These are phyloP conservation scores for Mucor indicus DNA, from an alignment of 371 early-diverging fungal species.

Conservation along the genomic window DNA sequence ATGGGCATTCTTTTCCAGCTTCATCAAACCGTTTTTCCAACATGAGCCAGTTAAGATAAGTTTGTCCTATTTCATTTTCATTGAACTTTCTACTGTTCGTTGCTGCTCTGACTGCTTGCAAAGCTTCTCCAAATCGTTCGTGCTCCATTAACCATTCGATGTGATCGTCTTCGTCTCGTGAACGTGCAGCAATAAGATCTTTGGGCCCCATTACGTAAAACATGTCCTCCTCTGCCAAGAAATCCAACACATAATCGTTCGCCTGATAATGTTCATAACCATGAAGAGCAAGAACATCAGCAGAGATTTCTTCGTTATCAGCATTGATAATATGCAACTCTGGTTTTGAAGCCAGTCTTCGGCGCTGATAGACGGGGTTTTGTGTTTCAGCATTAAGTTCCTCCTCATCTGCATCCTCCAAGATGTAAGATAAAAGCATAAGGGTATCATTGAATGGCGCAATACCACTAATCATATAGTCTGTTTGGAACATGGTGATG, in stretches of 20 bases:
- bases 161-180: constrained; percentile 86
- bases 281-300: constrained; percentile 79
- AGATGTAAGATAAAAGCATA: constrained; percentile 73
- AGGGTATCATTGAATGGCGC: constrained; percentile 77
- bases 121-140: constrained; percentile 76
- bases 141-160: constrained; percentile 88
- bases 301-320: constrained; percentile 78
- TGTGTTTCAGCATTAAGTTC: constrained; percentile 25
- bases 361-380: constrained; percentile 9
- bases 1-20: constrained; percentile 70
- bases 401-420: constrained; percentile 28
- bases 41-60: constrained; percentile 74
- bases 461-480: constrained; percentile 86
- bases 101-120: constrained; percentile 53
- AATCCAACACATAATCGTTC: constrained; percentile 84
- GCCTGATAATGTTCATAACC: constrained; percentile 86
- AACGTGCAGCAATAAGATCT: constrained; percentile 86
- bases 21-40: constrained; percentile 64
- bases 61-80: constrained; percentile 78
- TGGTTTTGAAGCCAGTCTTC: constrained; percentile 64
- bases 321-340: constrained; percentile 86
- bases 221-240: constrained; percentile 57
- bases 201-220: constrained; percentile 91
- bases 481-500: constrained; percentile 77
- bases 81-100: constrained; percentile 52